A percentile compares a stretch with the other conserved stretches of the same genome.
Conservation (phyloP, 2,329 filamentous ascomycete species). For the Xylariaceae sp. region DNA sequence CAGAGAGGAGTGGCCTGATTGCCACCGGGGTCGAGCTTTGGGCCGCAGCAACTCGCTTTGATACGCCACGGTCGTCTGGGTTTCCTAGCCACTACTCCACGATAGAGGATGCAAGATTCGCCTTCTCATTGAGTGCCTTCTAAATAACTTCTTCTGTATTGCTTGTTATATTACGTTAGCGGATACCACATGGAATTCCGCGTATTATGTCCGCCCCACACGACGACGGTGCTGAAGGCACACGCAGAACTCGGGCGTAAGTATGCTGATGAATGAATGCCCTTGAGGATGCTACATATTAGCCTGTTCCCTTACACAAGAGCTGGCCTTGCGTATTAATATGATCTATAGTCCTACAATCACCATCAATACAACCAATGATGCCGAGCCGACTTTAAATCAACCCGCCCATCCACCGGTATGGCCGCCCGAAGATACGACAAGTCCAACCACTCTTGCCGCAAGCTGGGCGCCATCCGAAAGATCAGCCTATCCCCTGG, state of each 20-base stretch:
- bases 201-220: conserved; percentile 25
- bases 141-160: background rate
- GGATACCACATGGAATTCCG: background rate
- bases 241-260: conserved; percentile 30
- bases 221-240: conserved; percentile 24
- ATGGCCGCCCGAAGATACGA: conserved; percentile 29
- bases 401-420: conserved; percentile 27
- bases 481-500: conserved; percentile 18
- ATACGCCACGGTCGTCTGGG: background rate
- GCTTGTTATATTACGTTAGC: conserved; percentile 3
- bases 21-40: background rate
- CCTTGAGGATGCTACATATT: background rate
- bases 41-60: background rate
- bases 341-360: conserved; percentile 33
- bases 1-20: background rate
- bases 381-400: conserved; percentile 25
- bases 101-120: background rate
- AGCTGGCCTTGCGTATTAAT: conserved; percentile 11
- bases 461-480: conserved; percentile 29
- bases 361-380: conserved; percentile 37
- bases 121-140: conserved; percentile 1
- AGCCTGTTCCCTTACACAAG: background rate
- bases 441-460: conserved; percentile 32
- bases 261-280: conserved; percentile 7
- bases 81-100: background rate